Evolutionary conservation across 2,329 filamentous ascomycete species (phyloP).

Genomic region (Pleomassaria siparia): DNA sequence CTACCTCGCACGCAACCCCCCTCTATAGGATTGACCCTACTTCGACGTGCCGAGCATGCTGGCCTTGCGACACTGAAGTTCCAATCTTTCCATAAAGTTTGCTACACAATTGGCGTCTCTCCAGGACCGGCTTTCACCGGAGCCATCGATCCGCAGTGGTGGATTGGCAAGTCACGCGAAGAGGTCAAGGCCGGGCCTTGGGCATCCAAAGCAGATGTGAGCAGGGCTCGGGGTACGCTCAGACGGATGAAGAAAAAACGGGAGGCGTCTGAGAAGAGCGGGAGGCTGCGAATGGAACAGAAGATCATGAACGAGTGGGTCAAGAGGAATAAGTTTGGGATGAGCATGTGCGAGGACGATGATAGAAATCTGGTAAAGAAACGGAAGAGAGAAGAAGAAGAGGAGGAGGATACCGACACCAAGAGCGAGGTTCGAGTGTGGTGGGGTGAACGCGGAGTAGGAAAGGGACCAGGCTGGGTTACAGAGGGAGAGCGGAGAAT

Average conservation of each 20-base stretch:
- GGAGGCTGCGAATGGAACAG: conserved; percentile 1
- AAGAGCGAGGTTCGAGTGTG: background rate
- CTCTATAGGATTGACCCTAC: background rate
- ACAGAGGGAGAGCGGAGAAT: background rate
- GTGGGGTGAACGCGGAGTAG: background rate
- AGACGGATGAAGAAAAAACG: conserved; percentile 4
- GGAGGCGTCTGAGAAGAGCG: background rate
- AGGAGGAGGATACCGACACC: background rate
- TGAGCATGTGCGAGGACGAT: conserved; percentile 3
- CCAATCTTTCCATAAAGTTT: background rate
- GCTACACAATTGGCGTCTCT: background rate
- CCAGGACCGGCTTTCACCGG: background rate
- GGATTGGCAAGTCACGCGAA: conserved; percentile 9
- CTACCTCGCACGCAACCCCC: background rate
- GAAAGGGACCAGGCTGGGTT: background rate
- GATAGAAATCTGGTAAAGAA: background rate
- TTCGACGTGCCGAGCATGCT: background rate
- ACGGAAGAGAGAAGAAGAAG: background rate
- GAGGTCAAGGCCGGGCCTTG: conserved; percentile 15
- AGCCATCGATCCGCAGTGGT: conserved; percentile 13
- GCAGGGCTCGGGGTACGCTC: background rate
- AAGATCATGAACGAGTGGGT: conserved; percentile 12
- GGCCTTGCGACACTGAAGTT: background rate
- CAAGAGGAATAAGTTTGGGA: conserved; percentile 4
- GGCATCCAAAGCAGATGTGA: conserved; percentile 9